Percentiles rank a stretch among this genome's conserved stretches.
phyloP scores from a whole-genome alignment of 768 basidiomycete species.

The Mycena crocata region DNA sequence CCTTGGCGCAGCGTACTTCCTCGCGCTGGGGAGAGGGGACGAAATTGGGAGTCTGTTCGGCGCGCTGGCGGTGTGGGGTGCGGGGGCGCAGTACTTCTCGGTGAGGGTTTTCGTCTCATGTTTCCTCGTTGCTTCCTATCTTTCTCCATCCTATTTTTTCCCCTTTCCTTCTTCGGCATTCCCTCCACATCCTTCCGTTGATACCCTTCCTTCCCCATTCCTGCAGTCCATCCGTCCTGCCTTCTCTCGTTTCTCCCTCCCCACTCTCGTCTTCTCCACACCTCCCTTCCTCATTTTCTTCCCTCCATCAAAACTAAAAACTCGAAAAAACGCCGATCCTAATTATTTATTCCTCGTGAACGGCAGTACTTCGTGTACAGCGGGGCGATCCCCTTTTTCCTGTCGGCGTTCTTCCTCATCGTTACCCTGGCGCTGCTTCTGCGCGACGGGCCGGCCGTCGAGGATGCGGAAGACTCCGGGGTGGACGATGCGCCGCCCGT shows the following conservation, averaged over 20 bases:
- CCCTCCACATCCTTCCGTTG: too few species aligned
- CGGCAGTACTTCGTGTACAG: not conserved
- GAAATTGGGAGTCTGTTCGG: slow-evolving; percentile 18
- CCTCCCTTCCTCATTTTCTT: not conserved
- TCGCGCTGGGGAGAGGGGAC: not conserved
- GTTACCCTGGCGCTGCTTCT: slow-evolving; percentile 7
- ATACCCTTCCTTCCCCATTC: too few species aligned
- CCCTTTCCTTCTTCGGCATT: too few species aligned
- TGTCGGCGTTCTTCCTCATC: slow-evolving; percentile 9
- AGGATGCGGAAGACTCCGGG: not conserved
- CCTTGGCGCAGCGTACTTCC: slow-evolving; percentile 12
- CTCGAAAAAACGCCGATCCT: too few species aligned
- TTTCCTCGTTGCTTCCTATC: too few species aligned
- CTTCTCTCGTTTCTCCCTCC: not conserved
- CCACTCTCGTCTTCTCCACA: too few species aligned
- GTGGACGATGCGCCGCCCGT: too few species aligned
- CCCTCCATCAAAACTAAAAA: too few species aligned
- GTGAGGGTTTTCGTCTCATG: too few species aligned
- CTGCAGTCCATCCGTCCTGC: too few species aligned
- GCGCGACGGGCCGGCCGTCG: slow-evolving; percentile 1
- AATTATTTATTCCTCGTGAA: too few species aligned
- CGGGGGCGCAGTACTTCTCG: slow-evolving; percentile 1
- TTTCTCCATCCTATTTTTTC: too few species aligned
- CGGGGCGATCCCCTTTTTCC: not conserved
- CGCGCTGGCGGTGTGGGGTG: slow-evolving; percentile 24